Evolutionary conservation across 2,329 filamentous ascomycete species (phyloP), one percentile per base, ranked within the genome.

Genomic region (Scolecobasidium constrictum): DNA sequence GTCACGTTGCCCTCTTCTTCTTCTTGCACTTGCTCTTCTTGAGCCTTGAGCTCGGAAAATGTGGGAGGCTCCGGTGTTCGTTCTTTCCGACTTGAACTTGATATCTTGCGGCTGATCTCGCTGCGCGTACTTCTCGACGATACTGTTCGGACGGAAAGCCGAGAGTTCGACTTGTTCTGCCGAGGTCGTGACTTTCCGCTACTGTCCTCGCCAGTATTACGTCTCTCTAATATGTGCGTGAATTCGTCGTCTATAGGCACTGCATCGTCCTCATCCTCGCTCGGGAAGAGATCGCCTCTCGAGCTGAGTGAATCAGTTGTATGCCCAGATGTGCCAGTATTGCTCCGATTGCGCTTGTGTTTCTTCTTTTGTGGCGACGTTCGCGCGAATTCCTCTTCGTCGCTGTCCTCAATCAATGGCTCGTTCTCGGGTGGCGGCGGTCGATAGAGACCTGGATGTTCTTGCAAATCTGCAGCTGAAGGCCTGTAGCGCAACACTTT

Each of bases 221-320:
- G 77, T 41, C 83, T 76, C 47, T 87, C 81, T 47, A 95, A 69
- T 3, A 80, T 78, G 58, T 94, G 80, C 3, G 87, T 85, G 52
- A 96, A 93, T 55, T 95, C 88, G 56, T 95, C 90, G 53, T 90
- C 86, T 15, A 96, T 65, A 11, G 87, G 85, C n/a, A 94, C 77
- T 1, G 90, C 90, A 61, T 96, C 90, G 58, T 94, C 88, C 46
- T 93, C 86, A 42, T 88, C 86, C 54, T 94, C 87, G 53, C 87
- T 94, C 0, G 86, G 86, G 51, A 95, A 92, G 11, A 96, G 67
- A 62, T 96, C 90, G 2, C 87, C 87, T 37, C 90, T 72, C 9
- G 87, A 94, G 53, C 88, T 83, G 49, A 83, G 78, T 4, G 88
- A 94, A 57, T 90, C 87, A 20, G 78, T 83, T 1, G 88, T 94